Evolutionary conservation across 768 basidiomycete genomes (phyloP).

Genomic region (Chiua virens): DNA sequence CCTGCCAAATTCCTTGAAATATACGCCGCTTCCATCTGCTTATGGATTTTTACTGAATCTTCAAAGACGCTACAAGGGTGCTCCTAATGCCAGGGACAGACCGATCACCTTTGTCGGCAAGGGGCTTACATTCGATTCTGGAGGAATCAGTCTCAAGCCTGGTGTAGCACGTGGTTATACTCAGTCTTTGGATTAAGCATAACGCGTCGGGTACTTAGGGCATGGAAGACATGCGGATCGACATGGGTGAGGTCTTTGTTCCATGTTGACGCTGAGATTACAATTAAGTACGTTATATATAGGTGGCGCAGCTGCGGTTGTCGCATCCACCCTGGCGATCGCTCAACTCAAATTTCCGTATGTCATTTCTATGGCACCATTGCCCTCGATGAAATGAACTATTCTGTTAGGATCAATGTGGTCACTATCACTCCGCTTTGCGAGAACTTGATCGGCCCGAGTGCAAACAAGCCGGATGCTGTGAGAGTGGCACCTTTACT

Average conservation of each 20-base stretch:
- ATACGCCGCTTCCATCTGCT: slow-evolving; percentile 36
- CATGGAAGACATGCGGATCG: slow-evolving; percentile 85
- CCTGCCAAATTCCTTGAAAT: slow-evolving; percentile 88
- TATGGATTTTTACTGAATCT: background rate
- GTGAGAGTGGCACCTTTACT: slow-evolving; percentile 46
- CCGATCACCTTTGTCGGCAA: slow-evolving; percentile 83
- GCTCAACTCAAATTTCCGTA: slow-evolving; percentile 82
- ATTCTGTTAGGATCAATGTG: slow-evolving; percentile 61
- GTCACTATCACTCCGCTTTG: slow-evolving; percentile 71
- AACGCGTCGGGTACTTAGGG: slow-evolving; percentile 37
- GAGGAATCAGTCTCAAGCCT: too few species aligned
- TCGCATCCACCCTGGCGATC: slow-evolving; percentile 71
- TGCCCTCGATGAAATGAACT: background rate
- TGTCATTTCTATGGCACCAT: slow-evolving; percentile 23
- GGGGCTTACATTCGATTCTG: slow-evolving; percentile 91
- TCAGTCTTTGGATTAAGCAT: background rate
- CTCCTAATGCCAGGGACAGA: slow-evolving; percentile 47
- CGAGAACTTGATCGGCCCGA: slow-evolving; percentile 82
- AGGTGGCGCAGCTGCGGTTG: slow-evolving; percentile 81
- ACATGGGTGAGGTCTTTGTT: slow-evolving; percentile 61
- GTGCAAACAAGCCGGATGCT: slow-evolving; percentile 75
- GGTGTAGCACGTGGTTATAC: slow-evolving; percentile 45
- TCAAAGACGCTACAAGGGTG: slow-evolving; percentile 79
- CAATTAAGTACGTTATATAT: background rate
- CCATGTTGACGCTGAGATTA: background rate